Evolutionary conservation across 495 filamentous ascomycete species (phyloP), one percentile per base, ranked within the genome.

Genomic region (Penicillium mononematosum): DNA sequence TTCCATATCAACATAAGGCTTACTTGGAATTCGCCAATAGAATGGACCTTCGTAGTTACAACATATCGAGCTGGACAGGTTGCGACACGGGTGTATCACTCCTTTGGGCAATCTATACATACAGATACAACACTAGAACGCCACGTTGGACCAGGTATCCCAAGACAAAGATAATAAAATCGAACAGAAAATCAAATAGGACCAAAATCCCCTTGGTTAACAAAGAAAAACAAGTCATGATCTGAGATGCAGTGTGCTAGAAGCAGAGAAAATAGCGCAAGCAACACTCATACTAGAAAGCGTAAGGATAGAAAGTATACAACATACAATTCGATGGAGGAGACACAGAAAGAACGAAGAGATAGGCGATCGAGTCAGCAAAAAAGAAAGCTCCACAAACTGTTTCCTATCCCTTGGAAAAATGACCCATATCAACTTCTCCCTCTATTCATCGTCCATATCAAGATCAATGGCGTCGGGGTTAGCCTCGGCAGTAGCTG

Each of bases 401-500:
- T 39, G 16, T 29, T 24, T n/a, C 19, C 20, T 45, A 39, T 17
- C 43, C 31, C 53, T 39, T 14, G 5, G 19, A 16, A 32, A 45
- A 12, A 55, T 46, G 16, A n/a, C 25, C 8, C 11, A 24, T 31
- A 29, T 56, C 41, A n/a, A 46, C 45, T 31, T 45, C 10, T 25
- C 64, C 29, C 20, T 32, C 55, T 63, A 70, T n/a, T 81, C 75
- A 32, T 75, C 79, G 58, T 82, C 80, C 71, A 82, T 77, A 70
- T 96, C 90, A 57, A 97, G 78, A 65, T 94, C 87, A 69, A 96
- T 95, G 19, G 89, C 91, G 68, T 97, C 92, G 12, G 92, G 92
- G 66, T 97, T 97, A 16, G 81, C 78, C 8, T 83, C 74, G n/a
- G 78, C 75, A 3, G 78, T 66, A 17, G 76, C 58, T 20, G 70